phyloP scores from a whole-genome alignment of 2,329 filamentous ascomycete species.

The Dactylonectria macrodidyma region DNA sequence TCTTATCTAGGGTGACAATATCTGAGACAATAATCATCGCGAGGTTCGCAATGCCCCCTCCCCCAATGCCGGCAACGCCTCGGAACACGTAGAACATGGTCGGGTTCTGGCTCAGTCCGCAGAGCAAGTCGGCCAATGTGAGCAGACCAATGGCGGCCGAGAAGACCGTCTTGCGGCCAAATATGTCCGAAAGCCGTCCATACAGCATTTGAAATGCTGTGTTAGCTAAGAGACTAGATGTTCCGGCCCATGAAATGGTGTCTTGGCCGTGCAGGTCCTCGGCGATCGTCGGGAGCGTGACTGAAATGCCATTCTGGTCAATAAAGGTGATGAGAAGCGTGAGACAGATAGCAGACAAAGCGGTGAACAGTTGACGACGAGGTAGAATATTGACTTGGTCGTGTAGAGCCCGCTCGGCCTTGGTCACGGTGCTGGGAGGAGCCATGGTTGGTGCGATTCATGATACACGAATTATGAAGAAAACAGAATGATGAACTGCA shows the following conservation, averaged over 20 bases:
- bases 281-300: constrained; percentile 66
- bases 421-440: background rate
- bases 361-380: constrained; percentile 61
- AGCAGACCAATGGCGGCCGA: constrained; percentile 67
- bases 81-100: constrained; percentile 74
- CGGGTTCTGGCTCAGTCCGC: constrained; percentile 68
- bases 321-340: constrained; percentile 70
- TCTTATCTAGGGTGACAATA: constrained; percentile 70
- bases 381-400: constrained; percentile 73
- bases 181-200: constrained; percentile 72
- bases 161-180: constrained; percentile 72
- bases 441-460: background rate
- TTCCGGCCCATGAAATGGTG: constrained; percentile 70
- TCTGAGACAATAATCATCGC: constrained; percentile 75
- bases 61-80: constrained; percentile 72
- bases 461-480: background rate
- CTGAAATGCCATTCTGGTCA: constrained; percentile 70
- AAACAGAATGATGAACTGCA: background rate
- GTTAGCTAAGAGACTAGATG: constrained; percentile 67
- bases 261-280: constrained; percentile 61
- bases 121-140: constrained; percentile 70
- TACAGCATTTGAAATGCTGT: constrained; percentile 77
- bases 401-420: constrained; percentile 62
- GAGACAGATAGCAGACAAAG: constrained; percentile 66
- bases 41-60: constrained; percentile 72